Base-by-base conservation (phyloP, 2,329 filamentous ascomycete species). In the Aspergillus pseudotamarii region DNA sequence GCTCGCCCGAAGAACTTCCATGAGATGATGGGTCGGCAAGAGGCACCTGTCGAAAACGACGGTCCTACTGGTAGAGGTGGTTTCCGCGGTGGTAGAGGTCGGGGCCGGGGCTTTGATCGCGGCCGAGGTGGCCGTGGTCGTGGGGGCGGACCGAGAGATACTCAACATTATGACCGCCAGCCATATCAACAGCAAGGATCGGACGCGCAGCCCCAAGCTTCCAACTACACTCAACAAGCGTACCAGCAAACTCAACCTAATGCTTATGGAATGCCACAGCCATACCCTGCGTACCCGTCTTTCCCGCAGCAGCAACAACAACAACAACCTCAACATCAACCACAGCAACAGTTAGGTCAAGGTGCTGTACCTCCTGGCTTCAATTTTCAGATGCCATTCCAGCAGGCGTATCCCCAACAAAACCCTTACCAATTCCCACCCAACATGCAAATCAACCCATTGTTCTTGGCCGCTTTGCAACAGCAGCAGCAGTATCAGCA, bases 1-100 rank as follows among this genome's bases (percentile, higher is more conserved):
- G 78, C 89, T 23, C 83, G 91, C 21, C 91, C 91, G 1, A 82
- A 85, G 21, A 89, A 89, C 56, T 88, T 90, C 67, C 77, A 83
- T 70, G 75, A 83, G 75, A 76, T 83, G 72, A 78, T 85, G 81
- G 71, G 80, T 21, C 63, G 68, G 21, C 73, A 75, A 48, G 76
- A 80, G 64, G 71, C 75, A 9, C 76, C 77, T 19, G 67, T 76
- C 26, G 77, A 80, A 69, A 69, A 68, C 6, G 71, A 68, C 36
- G 69, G 71, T 23, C 70, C 65, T 30, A 59, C 67, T n/a, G 63
- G 61, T 34, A 70, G 80, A 72, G 61, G 76, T 65, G 67, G 76
- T 71, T 73, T 82, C 70, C 75, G 75, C 71, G 82, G 76, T 73
- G 83, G 73, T 65, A 79, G 84, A 67, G 85, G 85, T 46, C 78